Base-by-base conservation (phyloP, 805 yeast genomes). In the Candida maris region DNA sequence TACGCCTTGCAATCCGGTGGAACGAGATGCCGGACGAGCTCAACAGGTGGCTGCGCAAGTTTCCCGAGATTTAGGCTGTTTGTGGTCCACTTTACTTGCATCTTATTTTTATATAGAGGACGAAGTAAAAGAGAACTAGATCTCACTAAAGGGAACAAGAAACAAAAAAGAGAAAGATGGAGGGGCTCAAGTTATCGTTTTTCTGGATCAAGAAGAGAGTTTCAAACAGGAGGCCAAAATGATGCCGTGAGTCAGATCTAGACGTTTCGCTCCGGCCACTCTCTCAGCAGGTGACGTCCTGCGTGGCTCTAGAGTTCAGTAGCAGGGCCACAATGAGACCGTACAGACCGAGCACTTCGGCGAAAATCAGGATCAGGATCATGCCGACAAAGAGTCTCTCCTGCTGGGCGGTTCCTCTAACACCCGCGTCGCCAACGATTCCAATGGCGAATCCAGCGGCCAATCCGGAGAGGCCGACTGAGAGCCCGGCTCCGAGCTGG, bases 381-480 rank as follows among this genome's bases (percentile, higher is more conserved):
- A 91, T 91, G 66, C 97, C 97, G 49, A 91, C 97, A 67, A 91
- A 91, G 60, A 91, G 77, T 75, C 96, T 85, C 64, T 97, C 97
- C 71, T 91, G 98, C 68, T 89, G 97, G 46, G 96, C 93, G 51
- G 89, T 82, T 68, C 96, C 96, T 75, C 97, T 85, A 41, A 91
- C 97, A 77, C 98, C 98, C 41, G 96, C 97, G 65, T 91, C 98
- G 66, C 98, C 98, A 52, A 91, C 98, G 52, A 91, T 91, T 71
- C 98, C 98, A 70, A 91, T 91, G 65, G 98, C 97, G 61, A 87
- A 91, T 54, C 98, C 98, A 49, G 97, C 96, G 61, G 97, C 97
- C 61, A 91, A 76, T 65, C 97, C 96, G 45, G 96, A 83, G 54
- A 91, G 75, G 60, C 98, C 98, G 51, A 91, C 98, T 34, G 96